Conservation (phyloP, 257 asterid genomes). For the Solanum peruvianum region DNA sequence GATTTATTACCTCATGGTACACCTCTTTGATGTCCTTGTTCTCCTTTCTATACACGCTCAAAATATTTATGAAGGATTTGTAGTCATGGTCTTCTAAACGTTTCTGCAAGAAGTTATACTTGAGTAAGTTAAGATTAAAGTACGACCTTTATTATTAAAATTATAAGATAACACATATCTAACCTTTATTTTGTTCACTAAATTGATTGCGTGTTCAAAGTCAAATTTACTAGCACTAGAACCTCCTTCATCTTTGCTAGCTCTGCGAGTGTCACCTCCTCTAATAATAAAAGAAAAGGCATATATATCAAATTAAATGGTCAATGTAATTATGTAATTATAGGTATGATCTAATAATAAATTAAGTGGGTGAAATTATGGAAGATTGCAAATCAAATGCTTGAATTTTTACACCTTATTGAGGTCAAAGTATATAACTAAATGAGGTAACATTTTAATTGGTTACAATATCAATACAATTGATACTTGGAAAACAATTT, state of each 20-base stretch:
- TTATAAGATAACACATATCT: not conserved
- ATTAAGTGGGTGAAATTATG: not conserved
- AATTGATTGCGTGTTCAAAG: conserved; percentile 81
- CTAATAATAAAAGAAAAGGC: not conserved
- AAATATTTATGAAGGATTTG: conserved; percentile 83
- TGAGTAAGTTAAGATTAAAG: not conserved
- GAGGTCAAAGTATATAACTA: not conserved
- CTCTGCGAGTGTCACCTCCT: not conserved
- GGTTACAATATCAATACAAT: not conserved
- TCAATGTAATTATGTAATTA: too few relatives aligned
- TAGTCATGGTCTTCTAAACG: conserved; percentile 78
- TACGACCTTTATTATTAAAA: not conserved
- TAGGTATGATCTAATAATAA: not conserved
- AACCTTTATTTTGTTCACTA: conserved; percentile 91
- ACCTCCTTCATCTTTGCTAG: not conserved
- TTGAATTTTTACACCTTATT: not conserved
- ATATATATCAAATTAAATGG: not conserved
- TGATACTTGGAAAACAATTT: not conserved
- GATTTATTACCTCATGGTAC: conserved; percentile 61
- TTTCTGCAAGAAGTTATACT: conserved; percentile 38
- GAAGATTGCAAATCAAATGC: not conserved
- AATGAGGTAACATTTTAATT: not conserved
- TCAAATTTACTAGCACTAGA: conserved; percentile 14
- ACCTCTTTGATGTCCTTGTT: conserved; percentile 78
- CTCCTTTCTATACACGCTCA: conserved; percentile 80